Percentiles rank a stretch among this genome's conserved stretches.
These are phyloP conservation scores for Juncus inflexus DNA, from an alignment of 176 grass and related monocot genomes.

Conservation along the genomic window DNA sequence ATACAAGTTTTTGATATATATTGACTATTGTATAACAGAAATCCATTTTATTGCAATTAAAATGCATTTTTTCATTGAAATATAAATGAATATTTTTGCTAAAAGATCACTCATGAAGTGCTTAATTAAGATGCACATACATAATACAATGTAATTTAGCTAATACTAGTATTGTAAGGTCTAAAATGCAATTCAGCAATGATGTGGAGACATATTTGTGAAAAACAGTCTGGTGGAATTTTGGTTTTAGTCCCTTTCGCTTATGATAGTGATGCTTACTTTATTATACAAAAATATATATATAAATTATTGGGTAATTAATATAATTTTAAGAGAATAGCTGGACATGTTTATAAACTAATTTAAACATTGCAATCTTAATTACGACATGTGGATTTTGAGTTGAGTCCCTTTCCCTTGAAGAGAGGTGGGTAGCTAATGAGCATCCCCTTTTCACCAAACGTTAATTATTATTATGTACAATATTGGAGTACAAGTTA, in stretches of 20 bases:
- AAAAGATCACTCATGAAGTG: neutral
- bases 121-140: too few relatives aligned
- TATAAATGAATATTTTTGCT: neutral
- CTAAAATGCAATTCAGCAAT: neutral
- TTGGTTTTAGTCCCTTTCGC: too few relatives aligned
- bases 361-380: too few relatives aligned
- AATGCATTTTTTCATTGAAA: neutral
- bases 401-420: constrained; percentile 5
- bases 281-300: too few relatives aligned
- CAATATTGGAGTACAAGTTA: neutral
- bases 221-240: too few relatives aligned
- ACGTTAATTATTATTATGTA: neutral
- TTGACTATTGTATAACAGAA: neutral
- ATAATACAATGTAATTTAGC: neutral
- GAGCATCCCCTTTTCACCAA: constrained; percentile 3
- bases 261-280: too few relatives aligned
- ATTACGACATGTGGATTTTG: too few relatives aligned
- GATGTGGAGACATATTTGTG: too few relatives aligned
- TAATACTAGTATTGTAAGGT: constrained; percentile 6
- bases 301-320: too few relatives aligned
- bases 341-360: too few relatives aligned
- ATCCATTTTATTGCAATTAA: neutral
- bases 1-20: too few relatives aligned
- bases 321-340: too few relatives aligned
- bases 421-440: neutral